phyloP scores from a whole-genome alignment of 495 filamentous ascomycete genomes.

The Hapsidospora chrysogenum region DNA sequence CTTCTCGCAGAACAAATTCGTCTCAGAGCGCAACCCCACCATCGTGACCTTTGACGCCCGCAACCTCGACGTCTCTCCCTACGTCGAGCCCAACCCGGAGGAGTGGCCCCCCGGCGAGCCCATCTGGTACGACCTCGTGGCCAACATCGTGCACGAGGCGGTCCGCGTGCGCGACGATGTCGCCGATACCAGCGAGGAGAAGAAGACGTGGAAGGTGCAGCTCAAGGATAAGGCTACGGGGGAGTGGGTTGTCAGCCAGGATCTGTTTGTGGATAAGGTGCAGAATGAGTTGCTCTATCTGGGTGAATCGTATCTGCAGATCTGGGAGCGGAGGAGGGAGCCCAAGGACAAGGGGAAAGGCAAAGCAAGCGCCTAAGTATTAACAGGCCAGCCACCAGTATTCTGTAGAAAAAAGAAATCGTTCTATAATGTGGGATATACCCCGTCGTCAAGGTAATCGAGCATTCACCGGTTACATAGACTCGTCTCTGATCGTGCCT shows the following conservation, averaged over 20 bases:
- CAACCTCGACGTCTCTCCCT: slow-evolving; percentile 73
- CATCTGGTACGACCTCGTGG: slow-evolving; percentile 90
- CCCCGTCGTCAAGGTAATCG: no score
- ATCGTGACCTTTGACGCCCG: slow-evolving; percentile 88
- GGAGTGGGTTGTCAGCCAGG: slow-evolving; percentile 89
- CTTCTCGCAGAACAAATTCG: slow-evolving; percentile 91
- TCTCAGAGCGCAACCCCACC: slow-evolving; percentile 87
- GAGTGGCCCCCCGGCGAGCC: slow-evolving; percentile 56
- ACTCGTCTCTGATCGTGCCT: no score
- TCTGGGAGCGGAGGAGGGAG: slow-evolving; percentile 78
- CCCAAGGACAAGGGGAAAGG: slow-evolving; percentile 13
- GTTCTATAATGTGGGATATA: no score
- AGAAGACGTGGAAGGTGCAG: slow-evolving; percentile 67
- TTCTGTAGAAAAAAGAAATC: no score
- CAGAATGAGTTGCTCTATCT: slow-evolving; percentile 78
- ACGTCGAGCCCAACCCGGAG: slow-evolving; percentile 40
- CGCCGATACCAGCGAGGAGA: slow-evolving; percentile 65
- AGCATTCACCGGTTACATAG: no score
- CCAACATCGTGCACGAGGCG: slow-evolving; percentile 88
- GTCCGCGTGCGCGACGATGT: slow-evolving; percentile 57
- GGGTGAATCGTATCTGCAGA: slow-evolving; percentile 84
- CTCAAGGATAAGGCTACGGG: slow-evolving; percentile 42
- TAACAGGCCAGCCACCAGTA: no score
- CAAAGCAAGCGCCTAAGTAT: no score
- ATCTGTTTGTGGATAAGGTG: slow-evolving; percentile 78